phyloP scores from a whole-genome alignment of 495 filamentous ascomycete species.

The Glarea lozoyensis region DNA sequence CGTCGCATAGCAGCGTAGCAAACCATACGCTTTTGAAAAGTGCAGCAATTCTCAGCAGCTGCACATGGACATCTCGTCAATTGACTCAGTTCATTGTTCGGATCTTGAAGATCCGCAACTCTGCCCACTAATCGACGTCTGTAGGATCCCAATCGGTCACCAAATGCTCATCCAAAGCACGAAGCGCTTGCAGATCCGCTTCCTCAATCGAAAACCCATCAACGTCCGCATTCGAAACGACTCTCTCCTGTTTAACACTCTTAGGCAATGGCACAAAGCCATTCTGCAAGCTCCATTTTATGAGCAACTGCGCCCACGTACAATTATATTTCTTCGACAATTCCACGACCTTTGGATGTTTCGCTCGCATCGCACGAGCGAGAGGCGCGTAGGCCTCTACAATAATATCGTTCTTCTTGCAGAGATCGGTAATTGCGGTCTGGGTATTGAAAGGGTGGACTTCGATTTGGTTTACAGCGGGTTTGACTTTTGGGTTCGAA shows the following conservation, averaged over 20 bases:
- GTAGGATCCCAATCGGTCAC: slow-evolving; percentile 75
- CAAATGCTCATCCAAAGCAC: slow-evolving; percentile 46
- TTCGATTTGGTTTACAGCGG: slow-evolving; percentile 72
- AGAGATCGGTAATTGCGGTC: slow-evolving; percentile 68
- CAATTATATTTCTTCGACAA: slow-evolving; percentile 63
- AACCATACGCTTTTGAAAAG: too few relatives aligned
- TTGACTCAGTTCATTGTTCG: too few relatives aligned
- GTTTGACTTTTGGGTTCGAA: slow-evolving; percentile 39
- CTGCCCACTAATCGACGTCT: slow-evolving; percentile 14
- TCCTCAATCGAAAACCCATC: slow-evolving; percentile 69
- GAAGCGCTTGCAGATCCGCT: slow-evolving; percentile 47
- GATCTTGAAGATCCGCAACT: too few relatives aligned
- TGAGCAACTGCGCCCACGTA: slow-evolving; percentile 66
- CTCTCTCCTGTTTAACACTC: slow-evolving; percentile 56
- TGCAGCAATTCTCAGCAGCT: too few relatives aligned
- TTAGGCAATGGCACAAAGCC: slow-evolving; percentile 71
- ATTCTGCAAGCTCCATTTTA: slow-evolving; percentile 84
- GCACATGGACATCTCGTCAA: too few relatives aligned
- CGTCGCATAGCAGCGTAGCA: too few relatives aligned
- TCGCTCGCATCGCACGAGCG: slow-evolving; percentile 55
- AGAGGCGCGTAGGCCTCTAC: slow-evolving; percentile 78
- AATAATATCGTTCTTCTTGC: slow-evolving; percentile 52
- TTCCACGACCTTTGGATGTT: slow-evolving; percentile 51
- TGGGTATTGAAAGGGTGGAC: slow-evolving; percentile 80
- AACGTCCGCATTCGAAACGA: slow-evolving; percentile 63